A percentile compares a stretch with the other conserved stretches of the same genome.
Conservation (phyloP, 2,329 filamentous ascomycete species). For the Chrysoporthe puriensis region DNA sequence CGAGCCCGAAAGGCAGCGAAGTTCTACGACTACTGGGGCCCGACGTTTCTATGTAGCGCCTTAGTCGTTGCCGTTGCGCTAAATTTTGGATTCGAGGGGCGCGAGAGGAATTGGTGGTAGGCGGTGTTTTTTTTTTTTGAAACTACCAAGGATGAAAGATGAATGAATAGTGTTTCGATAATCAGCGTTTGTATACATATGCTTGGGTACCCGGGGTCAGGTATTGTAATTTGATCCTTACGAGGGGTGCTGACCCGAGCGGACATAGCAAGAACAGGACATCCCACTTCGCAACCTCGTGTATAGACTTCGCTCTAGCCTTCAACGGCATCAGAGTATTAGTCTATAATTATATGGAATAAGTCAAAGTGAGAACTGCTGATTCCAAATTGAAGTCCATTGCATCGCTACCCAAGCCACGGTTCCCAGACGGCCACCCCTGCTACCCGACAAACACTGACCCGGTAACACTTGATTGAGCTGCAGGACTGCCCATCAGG, state of each 20-base stretch:
- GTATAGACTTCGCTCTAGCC: neutral
- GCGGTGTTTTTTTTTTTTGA: neutral
- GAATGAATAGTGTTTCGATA: neutral
- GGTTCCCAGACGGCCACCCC: too few species aligned
- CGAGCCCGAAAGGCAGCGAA: conserved; percentile 80
- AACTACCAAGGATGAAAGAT: neutral
- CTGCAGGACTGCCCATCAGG: too few species aligned
- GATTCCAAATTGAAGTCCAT: too few species aligned
- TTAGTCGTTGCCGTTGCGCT: conserved; percentile 74
- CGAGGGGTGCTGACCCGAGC: neutral
- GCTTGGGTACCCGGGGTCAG: neutral
- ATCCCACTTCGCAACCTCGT: neutral
- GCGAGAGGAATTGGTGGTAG: conserved; percentile 60
- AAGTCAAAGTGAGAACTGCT: too few species aligned
- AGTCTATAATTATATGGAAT: too few species aligned
- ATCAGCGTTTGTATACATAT: conserved; percentile 3
- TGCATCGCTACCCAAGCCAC: too few species aligned
- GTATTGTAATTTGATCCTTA: neutral
- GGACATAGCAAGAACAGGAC: neutral
- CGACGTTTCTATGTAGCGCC: conserved; percentile 73
- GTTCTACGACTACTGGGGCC: conserved; percentile 90
- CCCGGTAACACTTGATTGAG: too few species aligned
- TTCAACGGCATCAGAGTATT: neutral
- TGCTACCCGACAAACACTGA: too few species aligned
- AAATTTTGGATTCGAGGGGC: conserved; percentile 81